Conservation (phyloP, 805 yeast genomes). For the Suhomyces faveliae region DNA sequence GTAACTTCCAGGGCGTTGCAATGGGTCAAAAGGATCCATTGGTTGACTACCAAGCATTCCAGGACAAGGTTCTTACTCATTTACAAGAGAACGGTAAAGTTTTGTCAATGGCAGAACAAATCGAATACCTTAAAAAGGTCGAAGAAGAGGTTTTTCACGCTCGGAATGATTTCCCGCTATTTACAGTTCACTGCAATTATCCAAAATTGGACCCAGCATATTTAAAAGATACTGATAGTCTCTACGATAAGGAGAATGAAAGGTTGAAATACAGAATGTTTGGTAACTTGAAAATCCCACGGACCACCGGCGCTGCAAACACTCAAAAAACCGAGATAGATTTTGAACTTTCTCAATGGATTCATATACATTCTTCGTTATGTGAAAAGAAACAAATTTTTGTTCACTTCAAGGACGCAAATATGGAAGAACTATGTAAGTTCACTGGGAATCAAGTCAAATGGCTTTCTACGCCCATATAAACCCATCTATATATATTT, state of each 20-base stretch:
- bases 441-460: slow-evolving; percentile 27
- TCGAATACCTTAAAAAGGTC: slow-evolving; percentile 19
- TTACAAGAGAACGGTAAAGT: slow-evolving; percentile 3
- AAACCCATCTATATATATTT: neutral
- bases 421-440: slow-evolving; percentile 25
- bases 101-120: slow-evolving; percentile 22
- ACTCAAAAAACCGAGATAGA: slow-evolving; percentile 14
- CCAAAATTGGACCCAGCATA: slow-evolving; percentile 36
- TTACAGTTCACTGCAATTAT: slow-evolving; percentile 35
- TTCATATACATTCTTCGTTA: slow-evolving; percentile 22
- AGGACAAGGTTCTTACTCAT: slow-evolving; percentile 8
- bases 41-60: slow-evolving; percentile 8
- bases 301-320: neutral
- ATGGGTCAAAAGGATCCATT: slow-evolving; percentile 16
- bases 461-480: slow-evolving; percentile 16
- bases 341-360: slow-evolving; percentile 35
- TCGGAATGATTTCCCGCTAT: slow-evolving; percentile 21
- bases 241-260: slow-evolving; percentile 24
- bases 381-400: slow-evolving; percentile 27
- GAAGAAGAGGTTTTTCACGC: slow-evolving; percentile 17
- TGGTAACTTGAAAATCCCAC: slow-evolving; percentile 21
- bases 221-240: slow-evolving; percentile 21
- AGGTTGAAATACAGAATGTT: slow-evolving; percentile 28
- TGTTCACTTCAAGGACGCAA: slow-evolving; percentile 20
- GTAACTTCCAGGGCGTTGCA: slow-evolving; percentile 34